phyloP scores from a whole-genome alignment of 1,284 basidiomycete genomes.

The Ustilago lituana region DNA sequence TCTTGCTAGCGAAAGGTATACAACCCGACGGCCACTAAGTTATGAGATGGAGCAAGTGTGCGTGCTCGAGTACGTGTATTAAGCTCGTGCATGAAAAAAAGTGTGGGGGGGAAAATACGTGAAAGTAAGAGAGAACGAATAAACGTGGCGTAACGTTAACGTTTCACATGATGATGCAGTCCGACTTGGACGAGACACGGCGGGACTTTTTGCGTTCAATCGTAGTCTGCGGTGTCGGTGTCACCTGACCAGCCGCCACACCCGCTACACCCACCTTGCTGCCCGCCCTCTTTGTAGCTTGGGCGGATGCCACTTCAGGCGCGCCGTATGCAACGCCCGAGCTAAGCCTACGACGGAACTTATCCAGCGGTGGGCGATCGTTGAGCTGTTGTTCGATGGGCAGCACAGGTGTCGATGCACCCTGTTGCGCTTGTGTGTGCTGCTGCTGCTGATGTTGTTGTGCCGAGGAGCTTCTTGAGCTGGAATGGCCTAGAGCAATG shows the following conservation, averaged over 20 bases:
- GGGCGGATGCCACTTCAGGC: conserved; percentile 2
- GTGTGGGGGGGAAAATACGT: neutral
- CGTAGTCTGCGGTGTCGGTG: conserved; percentile 23
- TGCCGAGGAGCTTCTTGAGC: conserved; percentile 31
- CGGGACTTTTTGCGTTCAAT: conserved; percentile 42
- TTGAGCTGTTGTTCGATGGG: conserved; percentile 7
- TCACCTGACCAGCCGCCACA: conserved; percentile 22
- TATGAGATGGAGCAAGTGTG: conserved; percentile 2
- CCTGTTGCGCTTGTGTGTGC: conserved; percentile 4
- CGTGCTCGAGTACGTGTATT: conserved; percentile 24
- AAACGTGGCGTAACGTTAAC: too few species aligned
- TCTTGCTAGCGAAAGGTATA: too few species aligned
- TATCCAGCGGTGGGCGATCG: conserved; percentile 11
- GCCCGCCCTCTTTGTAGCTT: conserved; percentile 4
- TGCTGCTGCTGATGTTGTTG: conserved; percentile 33
- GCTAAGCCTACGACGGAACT: conserved; percentile 38
- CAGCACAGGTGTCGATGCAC: conserved; percentile 23
- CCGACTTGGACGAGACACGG: conserved; percentile 36
- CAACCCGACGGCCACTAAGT: neutral
- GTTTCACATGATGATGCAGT: conserved; percentile 45
- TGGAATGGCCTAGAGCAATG: conserved; percentile 19
- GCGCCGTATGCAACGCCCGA: conserved; percentile 17
- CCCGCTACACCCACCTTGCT: too few species aligned
- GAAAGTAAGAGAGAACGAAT: neutral
- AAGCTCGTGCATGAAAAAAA: neutral